Conservation (phyloP, 2,329 filamentous ascomycete species). For the Colletotrichum sp. region DNA sequence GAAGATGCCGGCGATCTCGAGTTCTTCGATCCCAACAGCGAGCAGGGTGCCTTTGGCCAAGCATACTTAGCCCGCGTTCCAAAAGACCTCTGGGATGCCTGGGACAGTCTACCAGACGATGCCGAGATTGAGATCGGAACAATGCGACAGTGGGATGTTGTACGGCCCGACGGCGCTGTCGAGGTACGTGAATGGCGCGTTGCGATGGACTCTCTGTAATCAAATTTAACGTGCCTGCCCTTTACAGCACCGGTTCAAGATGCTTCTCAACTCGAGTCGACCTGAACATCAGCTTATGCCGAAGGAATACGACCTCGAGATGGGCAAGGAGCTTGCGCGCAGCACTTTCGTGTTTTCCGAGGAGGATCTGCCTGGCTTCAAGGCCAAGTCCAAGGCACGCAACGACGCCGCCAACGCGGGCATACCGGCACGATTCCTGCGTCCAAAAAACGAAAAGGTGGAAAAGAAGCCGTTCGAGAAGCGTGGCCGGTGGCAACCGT, state of each 20-base stretch:
- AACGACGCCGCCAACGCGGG: constrained; percentile 62
- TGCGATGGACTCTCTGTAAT: not conserved
- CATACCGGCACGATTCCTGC: constrained; percentile 61
- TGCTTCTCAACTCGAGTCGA: constrained; percentile 70
- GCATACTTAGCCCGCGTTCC: constrained; percentile 79
- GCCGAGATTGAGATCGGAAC: constrained; percentile 83
- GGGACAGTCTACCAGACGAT: constrained; percentile 77
- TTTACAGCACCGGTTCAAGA: constrained; percentile 53
- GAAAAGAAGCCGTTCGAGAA: constrained; percentile 52
- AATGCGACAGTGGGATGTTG: constrained; percentile 63
- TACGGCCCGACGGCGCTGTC: constrained; percentile 55
- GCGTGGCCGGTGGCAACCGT: constrained; percentile 57
- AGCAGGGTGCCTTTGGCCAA: constrained; percentile 20
- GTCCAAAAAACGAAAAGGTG: constrained; percentile 43
- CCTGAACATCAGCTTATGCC: constrained; percentile 76
- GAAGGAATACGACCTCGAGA: constrained; percentile 83
- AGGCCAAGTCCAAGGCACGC: constrained; percentile 59
- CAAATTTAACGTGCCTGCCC: not conserved
- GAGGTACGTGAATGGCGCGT: constrained; percentile 22
- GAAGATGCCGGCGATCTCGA: constrained; percentile 61
- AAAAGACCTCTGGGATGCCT: constrained; percentile 80
- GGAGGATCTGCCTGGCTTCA: constrained; percentile 74
- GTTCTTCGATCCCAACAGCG: constrained; percentile 51
- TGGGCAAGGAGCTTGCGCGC: constrained; percentile 47
- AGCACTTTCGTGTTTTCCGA: constrained; percentile 95